phyloP scores from a whole-genome alignment of 2,329 filamentous ascomycete species.

The Botryotinia globosa region DNA sequence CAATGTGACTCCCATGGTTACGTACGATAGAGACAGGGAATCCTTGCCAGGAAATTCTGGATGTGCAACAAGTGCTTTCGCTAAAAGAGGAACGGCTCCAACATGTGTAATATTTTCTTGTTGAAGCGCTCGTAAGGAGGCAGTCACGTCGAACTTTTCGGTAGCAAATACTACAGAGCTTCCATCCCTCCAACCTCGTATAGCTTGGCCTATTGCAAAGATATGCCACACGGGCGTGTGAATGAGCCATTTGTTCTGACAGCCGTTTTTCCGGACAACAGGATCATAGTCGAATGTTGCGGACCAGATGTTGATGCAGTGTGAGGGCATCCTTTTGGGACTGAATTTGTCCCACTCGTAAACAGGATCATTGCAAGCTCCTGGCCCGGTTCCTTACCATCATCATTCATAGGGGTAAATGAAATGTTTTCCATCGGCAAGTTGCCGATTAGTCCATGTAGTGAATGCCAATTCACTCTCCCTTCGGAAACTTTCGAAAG shows the following conservation, averaged over 20 bases:
- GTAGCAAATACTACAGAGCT: constrained; percentile 60
- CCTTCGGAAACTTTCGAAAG: background rate
- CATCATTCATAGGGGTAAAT: background rate
- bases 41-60: background rate
- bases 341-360: background rate
- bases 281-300: background rate
- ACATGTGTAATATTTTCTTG: background rate
- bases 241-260: constrained; percentile 13
- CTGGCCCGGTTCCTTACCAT: background rate
- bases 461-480: background rate
- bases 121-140: background rate
- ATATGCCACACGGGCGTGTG: constrained; percentile 22
- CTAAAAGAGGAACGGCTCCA: background rate
- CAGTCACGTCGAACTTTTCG: constrained; percentile 59
- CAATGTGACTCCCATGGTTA: constrained; percentile 19
- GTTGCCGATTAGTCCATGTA: background rate
- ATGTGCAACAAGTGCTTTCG: background rate
- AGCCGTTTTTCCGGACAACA: background rate
- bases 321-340: background rate
- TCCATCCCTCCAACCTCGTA: constrained; percentile 20
- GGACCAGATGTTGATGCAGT: background rate
- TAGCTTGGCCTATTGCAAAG: constrained; percentile 15
- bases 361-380: background rate
- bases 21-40: constrained; percentile 3
- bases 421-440: background rate